Percentiles rank a stretch among this genome's conserved stretches.
phyloP scores from a whole-genome alignment of 1,284 basidiomycete species.

The Sphagnurus paluster region DNA sequence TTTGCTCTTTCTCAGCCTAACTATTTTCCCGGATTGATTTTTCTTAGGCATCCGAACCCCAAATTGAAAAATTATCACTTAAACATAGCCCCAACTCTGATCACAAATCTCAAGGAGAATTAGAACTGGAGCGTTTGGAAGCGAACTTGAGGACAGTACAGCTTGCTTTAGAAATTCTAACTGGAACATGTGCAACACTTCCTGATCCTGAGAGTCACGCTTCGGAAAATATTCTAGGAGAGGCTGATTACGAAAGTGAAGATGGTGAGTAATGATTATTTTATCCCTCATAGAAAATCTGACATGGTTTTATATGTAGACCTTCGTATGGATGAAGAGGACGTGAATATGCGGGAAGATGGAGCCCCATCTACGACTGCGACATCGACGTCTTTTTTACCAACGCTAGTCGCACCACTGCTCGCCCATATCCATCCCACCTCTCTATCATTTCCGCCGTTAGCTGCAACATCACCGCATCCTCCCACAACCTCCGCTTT shows the following conservation, averaged over 20 bases:
- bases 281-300: not conserved
- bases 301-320: slow-evolving; percentile 12
- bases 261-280: not conserved
- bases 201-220: slow-evolving; percentile 62
- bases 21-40: not conserved
- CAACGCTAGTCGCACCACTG: slow-evolving; percentile 60
- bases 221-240: slow-evolving; percentile 33
- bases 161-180: slow-evolving; percentile 83
- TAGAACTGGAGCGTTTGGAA: slow-evolving; percentile 77
- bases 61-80: slow-evolving; percentile 57
- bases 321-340: slow-evolving; percentile 27
- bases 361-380: slow-evolving; percentile 26
- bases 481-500: slow-evolving; percentile 85
- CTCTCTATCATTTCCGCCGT: slow-evolving; percentile 78
- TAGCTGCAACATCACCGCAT: slow-evolving; percentile 65
- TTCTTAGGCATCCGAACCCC: slow-evolving; percentile 45
- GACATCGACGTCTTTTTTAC: slow-evolving; percentile 35
- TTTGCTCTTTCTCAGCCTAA: slow-evolving; percentile 22
- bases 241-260: not conserved
- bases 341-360: slow-evolving; percentile 39
- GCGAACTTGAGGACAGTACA: slow-evolving; percentile 71
- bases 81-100: slow-evolving; percentile 68
- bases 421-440: slow-evolving; percentile 71
- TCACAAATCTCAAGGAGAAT: slow-evolving; percentile 67
- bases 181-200: slow-evolving; percentile 83